Evolutionary conservation across 352 stramenopile genomes (phyloP).

Genomic region (Phytophthora crassamura): DNA sequence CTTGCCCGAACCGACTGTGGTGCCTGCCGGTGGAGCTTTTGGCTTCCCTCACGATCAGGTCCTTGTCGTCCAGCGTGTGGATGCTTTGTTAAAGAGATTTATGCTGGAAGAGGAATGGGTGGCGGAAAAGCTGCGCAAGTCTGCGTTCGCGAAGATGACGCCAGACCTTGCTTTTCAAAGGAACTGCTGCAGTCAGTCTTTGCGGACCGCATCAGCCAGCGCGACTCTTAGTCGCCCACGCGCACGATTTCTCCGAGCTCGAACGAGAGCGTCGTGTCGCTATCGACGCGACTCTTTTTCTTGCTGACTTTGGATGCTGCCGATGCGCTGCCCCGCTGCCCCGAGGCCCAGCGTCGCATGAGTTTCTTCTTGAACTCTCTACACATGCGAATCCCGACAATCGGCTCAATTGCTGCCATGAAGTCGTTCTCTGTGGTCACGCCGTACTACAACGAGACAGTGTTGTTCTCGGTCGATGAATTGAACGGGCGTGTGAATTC

Average conservation of each 20-base stretch:
- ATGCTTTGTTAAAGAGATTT: conserved; percentile 81
- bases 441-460: no score
- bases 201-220: conserved; percentile 68
- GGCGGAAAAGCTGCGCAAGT: conserved; percentile 83
- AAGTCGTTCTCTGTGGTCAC: conserved; percentile 90
- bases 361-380: conserved; percentile 92
- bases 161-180: conserved; percentile 80
- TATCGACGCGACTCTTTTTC: conserved; percentile 84
- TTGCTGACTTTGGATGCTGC: conserved; percentile 85
- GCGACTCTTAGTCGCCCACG: conserved; percentile 50
- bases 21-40: conserved; percentile 54
- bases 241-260: conserved; percentile 64
- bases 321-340: conserved; percentile 84
- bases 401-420: conserved; percentile 87
- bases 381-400: conserved; percentile 88
- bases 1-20: conserved; percentile 76
- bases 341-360: conserved; percentile 89
- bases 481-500: no score
- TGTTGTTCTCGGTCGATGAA: no score
- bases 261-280: conserved; percentile 82
- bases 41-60: conserved; percentile 81
- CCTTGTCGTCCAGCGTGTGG: conserved; percentile 77
- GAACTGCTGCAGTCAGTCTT: conserved; percentile 80
- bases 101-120: conserved; percentile 91
- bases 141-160: conserved; percentile 80